phyloP scores from a whole-genome alignment of 2,329 filamentous ascomycete species.

The Mycosphaerelloides madeirae region DNA sequence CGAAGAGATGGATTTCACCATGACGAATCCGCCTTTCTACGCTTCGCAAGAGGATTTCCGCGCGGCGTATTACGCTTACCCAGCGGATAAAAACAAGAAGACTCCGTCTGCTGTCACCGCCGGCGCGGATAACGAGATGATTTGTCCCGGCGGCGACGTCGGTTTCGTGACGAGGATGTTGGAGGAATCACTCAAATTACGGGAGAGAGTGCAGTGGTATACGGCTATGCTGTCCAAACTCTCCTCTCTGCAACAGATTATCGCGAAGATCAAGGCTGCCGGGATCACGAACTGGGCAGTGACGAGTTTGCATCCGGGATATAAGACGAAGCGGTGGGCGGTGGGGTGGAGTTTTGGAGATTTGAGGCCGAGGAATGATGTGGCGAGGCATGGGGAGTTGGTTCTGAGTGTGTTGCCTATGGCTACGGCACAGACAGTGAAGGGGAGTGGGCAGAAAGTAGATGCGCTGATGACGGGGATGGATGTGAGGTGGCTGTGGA shows the following conservation, averaged over 20 bases:
- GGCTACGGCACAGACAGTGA: constrained; percentile 48
- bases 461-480: constrained; percentile 51
- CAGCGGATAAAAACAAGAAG: constrained; percentile 30
- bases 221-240: constrained; percentile 85
- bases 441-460: constrained; percentile 34
- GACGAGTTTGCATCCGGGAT: constrained; percentile 71
- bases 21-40: constrained; percentile 97
- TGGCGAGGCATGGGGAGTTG: constrained; percentile 28
- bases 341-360: constrained; percentile 79
- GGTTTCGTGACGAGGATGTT: constrained; percentile 69
- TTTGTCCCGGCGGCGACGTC: constrained; percentile 66
- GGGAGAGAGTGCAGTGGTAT: constrained; percentile 72
- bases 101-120: constrained; percentile 60
- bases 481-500: constrained; percentile 63
- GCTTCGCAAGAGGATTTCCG: constrained; percentile 64
- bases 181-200: constrained; percentile 59
- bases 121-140: constrained; percentile 79
- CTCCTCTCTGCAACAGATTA: constrained; percentile 59
- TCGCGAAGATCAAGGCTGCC: constrained; percentile 52
- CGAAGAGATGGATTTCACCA: constrained; percentile 69
- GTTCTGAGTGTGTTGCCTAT: constrained; percentile 35
- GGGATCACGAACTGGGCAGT: constrained; percentile 74
- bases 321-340: constrained; percentile 77
- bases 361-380: constrained; percentile 55
- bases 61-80: constrained; percentile 43